A percentile compares a stretch with the other conserved stretches of the same genome.
Evolutionary conservation across 1,139 yeast species (phyloP).

Genomic region (Oligophagozyma castellii): DNA sequence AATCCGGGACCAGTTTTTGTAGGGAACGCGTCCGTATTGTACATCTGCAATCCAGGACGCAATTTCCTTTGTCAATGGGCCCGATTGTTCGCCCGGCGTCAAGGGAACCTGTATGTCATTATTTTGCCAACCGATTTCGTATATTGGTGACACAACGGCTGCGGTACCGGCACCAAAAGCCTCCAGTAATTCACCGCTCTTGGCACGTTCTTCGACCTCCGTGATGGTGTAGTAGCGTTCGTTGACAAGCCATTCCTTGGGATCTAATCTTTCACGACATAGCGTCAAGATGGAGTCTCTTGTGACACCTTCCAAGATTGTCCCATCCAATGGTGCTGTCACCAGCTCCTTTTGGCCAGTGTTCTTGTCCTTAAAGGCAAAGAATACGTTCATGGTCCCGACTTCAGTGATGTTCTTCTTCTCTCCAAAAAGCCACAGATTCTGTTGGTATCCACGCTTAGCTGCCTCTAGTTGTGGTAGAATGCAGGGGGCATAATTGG

Average conservation of each 20-base stretch:
- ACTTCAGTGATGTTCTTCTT: slow-evolving; percentile 88
- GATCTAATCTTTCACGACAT: slow-evolving; percentile 58
- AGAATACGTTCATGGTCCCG: slow-evolving; percentile 93
- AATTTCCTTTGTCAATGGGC: slow-evolving; percentile 62
- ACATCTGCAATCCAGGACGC: slow-evolving; percentile 77
- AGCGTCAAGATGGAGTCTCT: slow-evolving; percentile 76
- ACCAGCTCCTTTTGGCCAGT: slow-evolving; percentile 83
- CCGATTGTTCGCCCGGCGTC: slow-evolving; percentile 62
- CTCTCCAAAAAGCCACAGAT: slow-evolving; percentile 90
- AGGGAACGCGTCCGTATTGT: slow-evolving; percentile 74
- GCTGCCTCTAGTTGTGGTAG: slow-evolving; percentile 85
- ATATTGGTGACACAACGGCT: slow-evolving; percentile 88
- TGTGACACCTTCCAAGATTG: slow-evolving; percentile 92
- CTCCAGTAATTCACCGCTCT: slow-evolving; percentile 73
- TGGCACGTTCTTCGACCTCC: slow-evolving; percentile 68
- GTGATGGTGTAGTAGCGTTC: slow-evolving; percentile 74
- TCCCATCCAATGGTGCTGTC: slow-evolving; percentile 94
- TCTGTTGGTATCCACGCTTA: slow-evolving; percentile 79
- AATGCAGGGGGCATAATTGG: slow-evolving; percentile 92
- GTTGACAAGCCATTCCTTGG: slow-evolving; percentile 61
- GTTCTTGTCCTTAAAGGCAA: slow-evolving; percentile 53
- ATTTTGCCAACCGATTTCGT: slow-evolving; percentile 70
- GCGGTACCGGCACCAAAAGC: slow-evolving; percentile 98
- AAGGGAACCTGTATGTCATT: slow-evolving; percentile 63
- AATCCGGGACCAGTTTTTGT: slow-evolving; percentile 29